Base-by-base conservation (phyloP, 2,329 filamentous ascomycete species). In the Pseudonectria foliicola region DNA sequence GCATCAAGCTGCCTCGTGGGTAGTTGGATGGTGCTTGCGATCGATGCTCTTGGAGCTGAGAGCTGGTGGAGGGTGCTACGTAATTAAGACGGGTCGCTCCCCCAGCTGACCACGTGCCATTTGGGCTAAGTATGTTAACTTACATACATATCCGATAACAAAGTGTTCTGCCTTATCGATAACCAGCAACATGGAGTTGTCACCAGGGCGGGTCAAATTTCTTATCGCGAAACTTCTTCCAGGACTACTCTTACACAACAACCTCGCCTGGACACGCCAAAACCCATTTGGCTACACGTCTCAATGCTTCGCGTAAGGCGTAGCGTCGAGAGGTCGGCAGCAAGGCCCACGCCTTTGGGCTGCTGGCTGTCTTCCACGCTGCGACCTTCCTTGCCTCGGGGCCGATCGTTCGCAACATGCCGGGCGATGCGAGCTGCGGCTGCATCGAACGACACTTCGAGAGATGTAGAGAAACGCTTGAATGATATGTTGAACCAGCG, bases 231-330 rank as follows among this genome's bases (percentile, higher is more conserved):
- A 45, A 37, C 37, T 42, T 45, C 45, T 47, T n/a, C 8, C 13
- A 14, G 24, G 26, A 29, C 36, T 38, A n/a, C 29, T 47, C 32
- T 7, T 25, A 29, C 14, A 26, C 32, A 29, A 27, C 30, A n/a
- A 27, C 7, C 18, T 12, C 27, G 7, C 31, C 31, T 31, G 14
- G 21, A 12, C 30, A 14, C 30, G 29, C 27, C 39, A 40, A 37
- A 27, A 31, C 32, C 15, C n/a, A n/a, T 33, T 29, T 23, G 37
- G 34, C 28, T 10, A 14, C 28, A 26, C 29, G 14, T 30, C 33
- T 27, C 41, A 40, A 60, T 60, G 57, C 52, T 60, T 48, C 56
- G 56, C 33, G 27, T 44, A 18, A 38, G 43, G 31, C 43, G 45
- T 26, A 33, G 40, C 18, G 35, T 35, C 32, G 45, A 46, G 35